Conservation (phyloP, 306 rosid genomes). For the Gillenia trifoliata region DNA sequence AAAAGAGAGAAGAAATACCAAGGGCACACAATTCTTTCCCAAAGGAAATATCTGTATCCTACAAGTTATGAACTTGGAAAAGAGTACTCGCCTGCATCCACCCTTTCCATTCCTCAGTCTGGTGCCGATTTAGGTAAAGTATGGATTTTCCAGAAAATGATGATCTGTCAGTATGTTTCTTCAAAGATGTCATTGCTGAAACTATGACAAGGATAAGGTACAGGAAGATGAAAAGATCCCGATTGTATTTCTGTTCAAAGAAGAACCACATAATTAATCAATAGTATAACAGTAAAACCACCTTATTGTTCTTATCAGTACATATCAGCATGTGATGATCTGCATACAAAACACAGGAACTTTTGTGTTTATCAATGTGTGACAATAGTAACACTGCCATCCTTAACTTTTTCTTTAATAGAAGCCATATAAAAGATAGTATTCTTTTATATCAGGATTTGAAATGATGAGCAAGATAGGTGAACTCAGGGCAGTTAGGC, state of each 20-base stretch:
- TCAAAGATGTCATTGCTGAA: conserved; percentile 89
- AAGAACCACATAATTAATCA: conserved; percentile 13
- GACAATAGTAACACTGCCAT: background rate
- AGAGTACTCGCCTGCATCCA: conserved; percentile 96
- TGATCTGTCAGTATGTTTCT: conserved; percentile 76
- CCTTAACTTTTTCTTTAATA: background rate
- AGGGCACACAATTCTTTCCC: background rate
- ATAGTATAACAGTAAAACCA: background rate
- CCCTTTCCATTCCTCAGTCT: conserved; percentile 99
- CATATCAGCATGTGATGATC: background rate
- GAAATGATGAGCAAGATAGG: background rate
- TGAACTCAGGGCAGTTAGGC: background rate
- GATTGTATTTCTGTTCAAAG: conserved; percentile 71
- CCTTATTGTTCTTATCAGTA: background rate
- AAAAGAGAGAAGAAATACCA: background rate
- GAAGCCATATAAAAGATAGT: background rate
- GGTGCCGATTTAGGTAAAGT: conserved; percentile 94
- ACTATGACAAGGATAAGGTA: conserved; percentile 82
- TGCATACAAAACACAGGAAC: background rate
- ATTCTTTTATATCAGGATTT: background rate
- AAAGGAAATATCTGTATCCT: background rate
- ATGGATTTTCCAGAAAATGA: conserved; percentile 76
- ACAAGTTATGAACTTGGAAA: conserved; percentile 5
- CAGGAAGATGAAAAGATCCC: conserved; percentile 93
- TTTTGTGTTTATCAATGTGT: background rate